Percentiles rank a stretch among this genome's conserved stretches.
Evolutionary conservation across 116 monocot genomes (phyloP).

Genomic region (Iris pallida): DNA sequence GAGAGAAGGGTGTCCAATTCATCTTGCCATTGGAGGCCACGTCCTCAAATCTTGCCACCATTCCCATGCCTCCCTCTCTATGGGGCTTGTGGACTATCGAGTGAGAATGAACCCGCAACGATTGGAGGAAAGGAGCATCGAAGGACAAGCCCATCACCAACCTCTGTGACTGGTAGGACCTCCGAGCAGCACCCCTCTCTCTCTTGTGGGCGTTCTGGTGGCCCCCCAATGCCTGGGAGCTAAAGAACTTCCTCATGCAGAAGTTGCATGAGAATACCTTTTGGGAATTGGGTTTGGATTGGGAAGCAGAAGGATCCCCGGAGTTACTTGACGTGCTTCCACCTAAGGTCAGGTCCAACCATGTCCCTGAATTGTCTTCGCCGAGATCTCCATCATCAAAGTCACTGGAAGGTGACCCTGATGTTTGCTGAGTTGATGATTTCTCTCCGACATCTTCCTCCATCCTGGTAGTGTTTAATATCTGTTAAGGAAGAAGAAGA

Average conservation of each 20-base stretch:
- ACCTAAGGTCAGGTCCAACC: conserved; percentile 50
- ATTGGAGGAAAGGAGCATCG: conserved; percentile 26
- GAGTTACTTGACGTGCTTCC: conserved; percentile 10
- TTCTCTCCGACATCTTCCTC: conserved; percentile 16
- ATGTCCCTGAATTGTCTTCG: conserved; percentile 13
- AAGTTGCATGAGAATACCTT: conserved; percentile 76
- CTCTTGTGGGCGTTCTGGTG: conserved; percentile 78
- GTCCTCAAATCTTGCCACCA: conserved; percentile 11
- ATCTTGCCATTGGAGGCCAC: conserved; percentile 2
- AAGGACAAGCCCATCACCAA: conserved; percentile 27
- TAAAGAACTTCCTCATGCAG: conserved; percentile 69
- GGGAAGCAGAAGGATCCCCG: conserved; percentile 13
- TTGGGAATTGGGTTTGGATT: conserved; percentile 7
- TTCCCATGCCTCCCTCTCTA: conserved; percentile 6
- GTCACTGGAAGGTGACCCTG: neutral
- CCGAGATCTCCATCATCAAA: conserved; percentile 2
- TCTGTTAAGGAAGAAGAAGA: neutral
- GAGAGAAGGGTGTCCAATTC: conserved; percentile 4
- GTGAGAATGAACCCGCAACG: conserved; percentile 38
- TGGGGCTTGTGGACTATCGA: conserved; percentile 19
- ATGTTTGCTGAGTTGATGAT: conserved; percentile 15
- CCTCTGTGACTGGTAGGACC: conserved; percentile 31
- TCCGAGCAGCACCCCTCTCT: conserved; percentile 45
- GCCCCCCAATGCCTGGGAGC: conserved; percentile 72
- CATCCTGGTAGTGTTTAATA: conserved; percentile 3